Conservation (phyloP, 2,329 filamentous ascomycete genomes). For the Fusarium irregulare region DNA sequence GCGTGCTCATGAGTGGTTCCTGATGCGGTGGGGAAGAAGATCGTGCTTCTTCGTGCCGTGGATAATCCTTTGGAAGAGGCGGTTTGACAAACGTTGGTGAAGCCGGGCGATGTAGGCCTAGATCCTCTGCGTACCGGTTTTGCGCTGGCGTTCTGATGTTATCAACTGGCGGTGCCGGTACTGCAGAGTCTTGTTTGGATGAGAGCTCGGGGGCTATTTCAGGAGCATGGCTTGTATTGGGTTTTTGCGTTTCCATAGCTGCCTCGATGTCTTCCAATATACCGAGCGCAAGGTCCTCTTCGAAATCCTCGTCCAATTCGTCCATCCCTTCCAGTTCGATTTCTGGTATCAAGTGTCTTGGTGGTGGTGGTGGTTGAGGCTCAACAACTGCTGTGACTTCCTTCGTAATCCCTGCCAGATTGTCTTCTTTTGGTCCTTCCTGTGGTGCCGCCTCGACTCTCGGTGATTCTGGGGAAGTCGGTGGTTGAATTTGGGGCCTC, state of each 20-base stretch:
- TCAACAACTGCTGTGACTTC: not conserved
- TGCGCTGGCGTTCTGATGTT: not conserved
- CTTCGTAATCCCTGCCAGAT: not conserved
- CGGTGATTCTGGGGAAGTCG: not conserved
- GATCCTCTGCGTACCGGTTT: conserved; percentile 34
- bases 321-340: conserved; percentile 36
- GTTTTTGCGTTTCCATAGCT: conserved; percentile 9
- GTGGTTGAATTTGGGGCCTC: not conserved
- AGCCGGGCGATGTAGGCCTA: conserved; percentile 31
- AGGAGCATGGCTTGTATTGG: not conserved
- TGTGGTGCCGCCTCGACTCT: not conserved
- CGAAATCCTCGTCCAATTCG: conserved; percentile 43
- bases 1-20: conserved; percentile 58
- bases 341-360: not conserved
- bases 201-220: not conserved
- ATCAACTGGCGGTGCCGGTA: not conserved
- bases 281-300: conserved; percentile 45
- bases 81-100: conserved; percentile 5
- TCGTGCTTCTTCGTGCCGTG: conserved; percentile 16
- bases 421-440: not conserved
- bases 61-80: not conserved
- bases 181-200: not conserved
- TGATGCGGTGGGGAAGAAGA: conserved; percentile 36
- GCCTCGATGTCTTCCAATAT: conserved; percentile 41
- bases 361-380: not conserved